Conservation (phyloP, 2,329 filamentous ascomycete species). For the Arachnopeziza araneosa region DNA sequence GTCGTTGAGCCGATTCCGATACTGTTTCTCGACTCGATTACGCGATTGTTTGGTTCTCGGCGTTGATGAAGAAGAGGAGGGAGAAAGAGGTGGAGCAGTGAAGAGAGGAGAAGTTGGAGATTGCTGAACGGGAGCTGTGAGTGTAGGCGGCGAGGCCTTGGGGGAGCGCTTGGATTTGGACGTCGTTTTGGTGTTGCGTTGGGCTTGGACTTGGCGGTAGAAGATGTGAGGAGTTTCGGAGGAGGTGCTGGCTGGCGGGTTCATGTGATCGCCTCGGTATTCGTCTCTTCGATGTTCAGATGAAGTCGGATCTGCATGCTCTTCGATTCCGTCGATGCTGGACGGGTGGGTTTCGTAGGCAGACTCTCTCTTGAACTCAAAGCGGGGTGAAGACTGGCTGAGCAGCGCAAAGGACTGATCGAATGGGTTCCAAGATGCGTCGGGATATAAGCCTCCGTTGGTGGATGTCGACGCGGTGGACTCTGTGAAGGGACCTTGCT, state of each 20-base stretch:
- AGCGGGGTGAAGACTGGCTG: neutral
- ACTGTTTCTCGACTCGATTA: constrained; percentile 14
- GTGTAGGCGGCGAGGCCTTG: neutral
- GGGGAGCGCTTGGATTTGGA: neutral
- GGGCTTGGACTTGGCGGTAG: neutral
- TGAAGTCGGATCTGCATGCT: neutral
- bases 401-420: constrained; percentile 1
- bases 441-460: neutral
- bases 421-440: constrained; percentile 1
- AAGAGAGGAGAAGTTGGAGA: neutral
- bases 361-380: neutral
- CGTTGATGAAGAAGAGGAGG: neutral
- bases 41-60: constrained; percentile 1
- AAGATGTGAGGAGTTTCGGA: neutral
- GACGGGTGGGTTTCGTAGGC: neutral
- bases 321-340: neutral
- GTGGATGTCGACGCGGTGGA: neutral
- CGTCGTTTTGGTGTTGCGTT: neutral
- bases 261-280: neutral
- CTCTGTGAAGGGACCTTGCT: neutral
- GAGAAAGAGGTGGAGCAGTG: neutral
- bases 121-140: neutral
- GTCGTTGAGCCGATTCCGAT: constrained; percentile 12
- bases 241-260: neutral
- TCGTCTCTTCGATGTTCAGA: neutral